Evolutionary conservation across 2,329 filamentous ascomycete genomes (phyloP), one percentile per base, ranked within the genome.

Genomic region (Cercospora beticola): DNA sequence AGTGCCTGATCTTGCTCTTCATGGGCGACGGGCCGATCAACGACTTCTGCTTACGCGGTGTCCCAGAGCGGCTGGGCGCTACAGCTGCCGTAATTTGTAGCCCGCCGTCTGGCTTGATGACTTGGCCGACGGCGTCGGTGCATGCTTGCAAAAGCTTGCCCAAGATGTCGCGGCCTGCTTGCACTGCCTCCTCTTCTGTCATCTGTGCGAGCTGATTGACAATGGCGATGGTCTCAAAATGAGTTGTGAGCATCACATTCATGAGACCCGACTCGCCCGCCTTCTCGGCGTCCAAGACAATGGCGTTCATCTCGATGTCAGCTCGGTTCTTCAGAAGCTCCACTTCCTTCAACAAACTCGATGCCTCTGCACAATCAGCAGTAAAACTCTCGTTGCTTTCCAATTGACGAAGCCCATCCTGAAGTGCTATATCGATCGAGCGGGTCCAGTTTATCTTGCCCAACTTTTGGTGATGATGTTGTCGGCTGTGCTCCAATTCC

Each of bases 181-280:
- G 84, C 1, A 97, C 86, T 1, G 94, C 95, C 70, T 96, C 90
- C 36, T 90, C 88, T 78, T 97, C 92, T 67, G 86, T 90, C 89
- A 98, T 93, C 40, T 87, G 84, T 73, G 94, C 87, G 26, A 95
- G 92, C 72, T 92, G 91, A 65, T 90, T 89, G 64, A 99, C 87
- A 0, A 93, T 92, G 4, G 92, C 85, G 69, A 98, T 87, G 2
- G 94, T 94, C 75, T 97, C 94, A 74, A 99, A 97, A 76, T 98
- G 94, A 12, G 94, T 92, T 64, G 91, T 90, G 10, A 98, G 86
- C 65, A 99, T 86, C 61, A 92, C 87, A 79, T 97, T 94, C 76
- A 97, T 85, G 72, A 92, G 88, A 18, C 87, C 88, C 21, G 90
- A 88, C 77, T 97, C 93, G 12, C 90, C 91, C 28, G 86, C 85